Conservation (phyloP, 2,329 filamentous ascomycete species). For the Pseudopyricularia javanii region DNA sequence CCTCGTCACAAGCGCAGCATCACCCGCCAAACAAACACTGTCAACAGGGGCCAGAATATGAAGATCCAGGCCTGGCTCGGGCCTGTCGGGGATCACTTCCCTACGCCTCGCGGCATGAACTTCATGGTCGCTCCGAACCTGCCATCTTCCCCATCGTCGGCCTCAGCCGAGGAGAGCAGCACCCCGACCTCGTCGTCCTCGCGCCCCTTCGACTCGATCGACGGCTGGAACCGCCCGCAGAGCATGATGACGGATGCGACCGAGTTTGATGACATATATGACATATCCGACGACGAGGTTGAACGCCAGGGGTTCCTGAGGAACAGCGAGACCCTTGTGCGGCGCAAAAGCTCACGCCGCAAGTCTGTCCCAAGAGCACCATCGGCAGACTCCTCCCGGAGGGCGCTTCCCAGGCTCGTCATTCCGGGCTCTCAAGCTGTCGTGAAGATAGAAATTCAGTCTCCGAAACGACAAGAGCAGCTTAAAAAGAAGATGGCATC, state of each 20-base stretch:
- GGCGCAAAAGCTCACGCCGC: conserved; percentile 19
- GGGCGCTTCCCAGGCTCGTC: conserved; percentile 33
- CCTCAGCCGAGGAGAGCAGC: conserved; percentile 26
- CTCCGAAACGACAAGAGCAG: too few species aligned
- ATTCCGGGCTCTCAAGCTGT: conserved; percentile 32
- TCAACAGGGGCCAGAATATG: conserved; percentile 23
- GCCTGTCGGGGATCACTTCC: conserved; percentile 53
- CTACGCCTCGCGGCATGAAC: conserved; percentile 56
- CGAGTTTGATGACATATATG: conserved; percentile 80
- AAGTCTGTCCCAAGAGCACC: neutral
- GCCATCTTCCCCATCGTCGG: conserved; percentile 46
- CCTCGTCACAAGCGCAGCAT: conserved; percentile 15
- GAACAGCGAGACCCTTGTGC: conserved; percentile 18
- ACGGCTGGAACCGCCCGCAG: conserved; percentile 28
- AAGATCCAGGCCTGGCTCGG: conserved; percentile 47
- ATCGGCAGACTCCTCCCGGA: conserved; percentile 19
- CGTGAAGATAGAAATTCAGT: conserved; percentile 19
- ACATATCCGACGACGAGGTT: conserved; percentile 70
- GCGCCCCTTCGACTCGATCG: conserved; percentile 48
- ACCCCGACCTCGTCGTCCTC: conserved; percentile 33
- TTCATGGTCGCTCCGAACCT: conserved; percentile 52
- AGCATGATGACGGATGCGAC: conserved; percentile 53
- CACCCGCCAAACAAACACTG: neutral
- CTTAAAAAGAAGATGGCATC: conserved; percentile 40
- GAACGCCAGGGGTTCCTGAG: conserved; percentile 29